A percentile compares a stretch with the other conserved stretches of the same genome.
phyloP scores from a whole-genome alignment of 139 green algal genomes.

The Haematococcus lacustris region DNA sequence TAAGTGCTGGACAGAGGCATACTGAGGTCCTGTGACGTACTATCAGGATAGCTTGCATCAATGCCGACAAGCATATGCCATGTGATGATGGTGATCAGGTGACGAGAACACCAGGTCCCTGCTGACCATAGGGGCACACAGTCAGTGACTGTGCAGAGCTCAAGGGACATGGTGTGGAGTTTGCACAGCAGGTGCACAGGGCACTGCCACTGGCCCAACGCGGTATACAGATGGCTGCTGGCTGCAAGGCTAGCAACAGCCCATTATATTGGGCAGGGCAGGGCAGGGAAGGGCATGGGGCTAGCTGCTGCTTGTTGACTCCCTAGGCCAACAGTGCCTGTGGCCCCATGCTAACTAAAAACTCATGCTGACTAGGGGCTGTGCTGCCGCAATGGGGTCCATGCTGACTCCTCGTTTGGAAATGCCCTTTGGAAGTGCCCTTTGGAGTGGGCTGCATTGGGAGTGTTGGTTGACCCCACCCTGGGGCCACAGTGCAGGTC shows the following conservation, averaged over 20 bases:
- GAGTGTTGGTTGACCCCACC: neutral
- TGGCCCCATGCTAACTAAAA: neutral
- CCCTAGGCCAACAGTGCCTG: neutral
- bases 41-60: too few species aligned
- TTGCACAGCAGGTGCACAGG: neutral
- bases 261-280: neutral
- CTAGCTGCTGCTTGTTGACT: too few species aligned
- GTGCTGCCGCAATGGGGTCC: neutral
- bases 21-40: too few species aligned
- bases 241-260: conserved; percentile 1
- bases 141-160: neutral
- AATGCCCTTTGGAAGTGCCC: too few species aligned
- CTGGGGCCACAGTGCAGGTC: neutral
- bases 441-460: neutral
- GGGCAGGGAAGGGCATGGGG: neutral
- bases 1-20: too few species aligned
- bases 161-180: neutral
- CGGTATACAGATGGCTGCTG: neutral
- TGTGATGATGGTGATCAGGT: too few species aligned
- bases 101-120: neutral
- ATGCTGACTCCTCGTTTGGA: neutral
- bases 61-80: too few species aligned
- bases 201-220: neutral
- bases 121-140: neutral
- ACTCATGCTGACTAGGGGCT: neutral